Conservation (phyloP, 2,329 filamentous ascomycete species). For the Claviceps maximensis region DNA sequence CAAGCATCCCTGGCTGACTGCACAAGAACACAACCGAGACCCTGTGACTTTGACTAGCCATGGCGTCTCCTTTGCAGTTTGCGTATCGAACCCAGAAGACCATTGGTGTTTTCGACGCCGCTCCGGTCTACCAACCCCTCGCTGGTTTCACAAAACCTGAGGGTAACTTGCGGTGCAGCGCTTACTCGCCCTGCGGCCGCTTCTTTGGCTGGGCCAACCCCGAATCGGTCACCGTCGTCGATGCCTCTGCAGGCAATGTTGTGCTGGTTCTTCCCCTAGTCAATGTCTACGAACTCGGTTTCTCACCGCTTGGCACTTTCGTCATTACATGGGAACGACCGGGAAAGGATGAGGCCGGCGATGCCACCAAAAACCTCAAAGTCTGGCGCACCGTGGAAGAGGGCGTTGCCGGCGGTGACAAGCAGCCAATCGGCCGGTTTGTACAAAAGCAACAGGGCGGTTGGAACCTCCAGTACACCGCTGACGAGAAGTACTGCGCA, state of each 20-base stretch:
- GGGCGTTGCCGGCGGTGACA: constrained; percentile 44
- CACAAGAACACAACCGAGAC: constrained; percentile 15
- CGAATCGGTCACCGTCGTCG: constrained; percentile 74
- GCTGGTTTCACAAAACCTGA: constrained; percentile 76
- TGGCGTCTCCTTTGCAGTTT: constrained; percentile 89
- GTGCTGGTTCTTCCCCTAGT: constrained; percentile 63
- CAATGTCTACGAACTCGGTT: constrained; percentile 88
- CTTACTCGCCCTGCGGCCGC: constrained; percentile 88
- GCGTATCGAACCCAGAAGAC: constrained; percentile 94
- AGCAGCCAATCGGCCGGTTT: constrained; percentile 71
- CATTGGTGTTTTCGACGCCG: constrained; percentile 86
- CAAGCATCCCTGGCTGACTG: constrained; percentile 12
- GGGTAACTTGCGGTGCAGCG: constrained; percentile 87
- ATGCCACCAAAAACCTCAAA: constrained; percentile 92
- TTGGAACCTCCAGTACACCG: constrained; percentile 95
- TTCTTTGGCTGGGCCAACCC: constrained; percentile 92
- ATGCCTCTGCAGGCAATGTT: constrained; percentile 62
- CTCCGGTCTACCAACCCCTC: constrained; percentile 74
- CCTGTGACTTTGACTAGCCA: constrained; percentile 86
- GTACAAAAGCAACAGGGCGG: constrained; percentile 92
- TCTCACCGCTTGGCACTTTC: constrained; percentile 84
- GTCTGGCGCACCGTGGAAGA: constrained; percentile 81
- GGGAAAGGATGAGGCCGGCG: constrained; percentile 81
- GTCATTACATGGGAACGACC: constrained; percentile 95
- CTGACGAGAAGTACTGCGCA: constrained; percentile 86